Conservation (phyloP, 1,284 basidiomycete species). For the Kwoniella shivajii region DNA sequence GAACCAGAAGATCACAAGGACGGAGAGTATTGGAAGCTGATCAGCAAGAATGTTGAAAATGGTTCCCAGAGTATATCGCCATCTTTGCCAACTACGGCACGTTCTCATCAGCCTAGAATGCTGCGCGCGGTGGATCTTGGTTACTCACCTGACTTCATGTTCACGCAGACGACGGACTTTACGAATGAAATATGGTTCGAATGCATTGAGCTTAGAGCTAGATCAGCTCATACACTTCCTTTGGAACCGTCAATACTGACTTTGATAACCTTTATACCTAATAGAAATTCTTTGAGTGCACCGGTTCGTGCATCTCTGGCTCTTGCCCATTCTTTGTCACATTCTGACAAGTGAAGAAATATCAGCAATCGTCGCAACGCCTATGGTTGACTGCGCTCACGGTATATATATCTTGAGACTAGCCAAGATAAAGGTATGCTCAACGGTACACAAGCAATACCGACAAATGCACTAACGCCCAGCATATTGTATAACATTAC, state of each 20-base stretch:
- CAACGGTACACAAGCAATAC: constrained; percentile 44
- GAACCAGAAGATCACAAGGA: constrained; percentile 46
- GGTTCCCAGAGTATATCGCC: constrained; percentile 52
- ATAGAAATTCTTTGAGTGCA: constrained; percentile 50
- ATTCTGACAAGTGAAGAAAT: constrained; percentile 28
- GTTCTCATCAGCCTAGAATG: not conserved
- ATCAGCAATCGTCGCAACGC: not conserved
- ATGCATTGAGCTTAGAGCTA: constrained; percentile 46
- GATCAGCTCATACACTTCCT: not conserved
- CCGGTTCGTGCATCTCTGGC: constrained; percentile 45
- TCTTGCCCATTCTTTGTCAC: constrained; percentile 43
- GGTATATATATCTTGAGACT: constrained; percentile 42
- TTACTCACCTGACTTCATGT: constrained; percentile 39
- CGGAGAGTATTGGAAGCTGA: constrained; percentile 38
- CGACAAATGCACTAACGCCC: constrained; percentile 46
- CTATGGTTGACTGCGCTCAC: constrained; percentile 22
- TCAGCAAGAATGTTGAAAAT: constrained; percentile 51
- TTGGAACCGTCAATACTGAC: constrained; percentile 20
- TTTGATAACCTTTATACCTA: constrained; percentile 53
- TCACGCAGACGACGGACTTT: constrained; percentile 37
- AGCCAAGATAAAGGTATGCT: constrained; percentile 33
- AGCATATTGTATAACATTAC: constrained; percentile 48
- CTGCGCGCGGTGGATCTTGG: not conserved
- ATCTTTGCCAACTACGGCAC: constrained; percentile 45
- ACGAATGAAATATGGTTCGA: constrained; percentile 42